A percentile compares a stretch with the other conserved stretches of the same genome.
These are phyloP conservation scores for Phytophthora fragariaefolia DNA, from an alignment of 352 stramenopile genomes.

Conservation along the genomic window DNA sequence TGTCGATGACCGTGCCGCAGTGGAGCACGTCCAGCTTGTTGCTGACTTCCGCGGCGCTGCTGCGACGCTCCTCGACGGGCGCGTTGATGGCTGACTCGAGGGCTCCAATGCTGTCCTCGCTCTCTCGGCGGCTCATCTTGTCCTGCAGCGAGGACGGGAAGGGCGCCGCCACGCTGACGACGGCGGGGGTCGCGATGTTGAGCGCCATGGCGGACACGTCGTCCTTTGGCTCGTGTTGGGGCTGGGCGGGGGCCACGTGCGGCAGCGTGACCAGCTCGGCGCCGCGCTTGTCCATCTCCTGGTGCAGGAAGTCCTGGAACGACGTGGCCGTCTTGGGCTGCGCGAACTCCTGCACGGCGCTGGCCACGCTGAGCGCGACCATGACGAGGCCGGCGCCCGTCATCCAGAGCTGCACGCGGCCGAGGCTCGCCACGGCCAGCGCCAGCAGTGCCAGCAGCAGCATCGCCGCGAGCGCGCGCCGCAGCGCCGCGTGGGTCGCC, in stretches of 20 bases:
- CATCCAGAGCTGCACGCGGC: slow-evolving; percentile 74
- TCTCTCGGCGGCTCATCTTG: slow-evolving; percentile 37
- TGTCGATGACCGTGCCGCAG: slow-evolving; percentile 81
- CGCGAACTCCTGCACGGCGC: slow-evolving; percentile 70
- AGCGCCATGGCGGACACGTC: slow-evolving; percentile 37
- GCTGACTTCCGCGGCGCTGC: slow-evolving; percentile 39
- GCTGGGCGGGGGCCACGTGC: slow-evolving; percentile 46
- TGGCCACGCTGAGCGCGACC: slow-evolving; percentile 66
- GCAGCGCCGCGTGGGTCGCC: slow-evolving; percentile 29
- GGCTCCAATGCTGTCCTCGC: slow-evolving; percentile 41
- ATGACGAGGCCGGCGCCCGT: slow-evolving; percentile 64
- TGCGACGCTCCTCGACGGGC: slow-evolving; percentile 22
- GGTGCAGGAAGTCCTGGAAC: slow-evolving; percentile 64
- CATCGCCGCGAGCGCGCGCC: slow-evolving; percentile 34
- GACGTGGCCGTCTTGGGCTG: slow-evolving; percentile 44
- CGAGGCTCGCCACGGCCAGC: slow-evolving; percentile 55
- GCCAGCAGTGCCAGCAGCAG: slow-evolving; percentile 52
- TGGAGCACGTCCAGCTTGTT: slow-evolving; percentile 75
- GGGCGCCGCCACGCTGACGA: slow-evolving; percentile 26
- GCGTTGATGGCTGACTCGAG: slow-evolving; percentile 36
- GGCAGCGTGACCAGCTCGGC: slow-evolving; percentile 57
- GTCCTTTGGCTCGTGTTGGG: slow-evolving; percentile 30
- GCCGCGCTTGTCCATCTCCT: slow-evolving; percentile 61
- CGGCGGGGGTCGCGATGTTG: slow-evolving; percentile 52
- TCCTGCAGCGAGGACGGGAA: slow-evolving; percentile 24